Evolutionary conservation across 164 flowering plant species (phyloP).

Genomic region (Brasenia schreberi): DNA sequence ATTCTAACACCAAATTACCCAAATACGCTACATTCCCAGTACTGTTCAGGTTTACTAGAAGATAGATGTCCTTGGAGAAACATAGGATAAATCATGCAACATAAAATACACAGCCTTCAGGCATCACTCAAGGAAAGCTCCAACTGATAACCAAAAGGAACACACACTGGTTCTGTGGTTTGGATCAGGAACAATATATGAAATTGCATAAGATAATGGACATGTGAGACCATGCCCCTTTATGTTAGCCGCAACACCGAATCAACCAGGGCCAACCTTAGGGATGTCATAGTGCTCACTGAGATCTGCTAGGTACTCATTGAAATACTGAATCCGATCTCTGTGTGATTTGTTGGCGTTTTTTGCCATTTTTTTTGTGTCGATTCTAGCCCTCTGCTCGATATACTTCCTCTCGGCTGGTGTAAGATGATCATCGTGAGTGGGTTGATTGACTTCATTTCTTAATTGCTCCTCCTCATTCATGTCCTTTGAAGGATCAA

Average conservation of each 20-base stretch:
- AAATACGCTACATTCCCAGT: no score
- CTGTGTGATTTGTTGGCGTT: constrained; percentile 87
- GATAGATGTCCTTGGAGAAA: no score
- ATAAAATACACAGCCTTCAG: no score
- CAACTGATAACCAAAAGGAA: not conserved
- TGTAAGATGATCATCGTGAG: constrained; percentile 46
- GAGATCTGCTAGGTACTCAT: constrained; percentile 89
- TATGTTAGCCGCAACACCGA: not conserved
- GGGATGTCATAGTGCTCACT: constrained; percentile 99
- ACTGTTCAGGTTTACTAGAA: no score
- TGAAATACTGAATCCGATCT: constrained; percentile 77
- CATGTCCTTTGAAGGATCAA: constrained; percentile 21
- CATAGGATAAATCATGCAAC: no score
- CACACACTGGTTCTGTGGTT: not conserved
- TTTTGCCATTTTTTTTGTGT: constrained; percentile 49
- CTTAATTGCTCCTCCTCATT: constrained; percentile 17
- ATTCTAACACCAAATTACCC: no score
- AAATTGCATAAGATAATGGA: not conserved
- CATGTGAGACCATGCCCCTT: not conserved
- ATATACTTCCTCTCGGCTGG: constrained; percentile 87
- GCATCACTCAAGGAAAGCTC: not conserved
- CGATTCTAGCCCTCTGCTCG: constrained; percentile 60
- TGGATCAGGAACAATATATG: not conserved
- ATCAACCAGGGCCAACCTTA: constrained; percentile 94
- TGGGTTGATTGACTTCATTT: constrained; percentile 23